phyloP scores from a whole-genome alignment of 768 basidiomycete species.

The Boletales sp. region DNA sequence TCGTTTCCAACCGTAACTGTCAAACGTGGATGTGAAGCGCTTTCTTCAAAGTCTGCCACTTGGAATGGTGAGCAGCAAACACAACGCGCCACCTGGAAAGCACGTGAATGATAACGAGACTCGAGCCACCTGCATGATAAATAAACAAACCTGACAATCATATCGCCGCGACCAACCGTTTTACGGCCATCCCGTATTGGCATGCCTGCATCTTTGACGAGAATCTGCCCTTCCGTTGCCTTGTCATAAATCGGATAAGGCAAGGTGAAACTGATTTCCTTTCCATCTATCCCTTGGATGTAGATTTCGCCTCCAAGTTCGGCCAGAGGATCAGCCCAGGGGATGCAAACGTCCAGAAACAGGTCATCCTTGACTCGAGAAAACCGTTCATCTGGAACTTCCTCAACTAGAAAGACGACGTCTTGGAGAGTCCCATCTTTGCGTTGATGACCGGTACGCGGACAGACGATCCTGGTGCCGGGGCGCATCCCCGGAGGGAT shows the following conservation, averaged over 20 bases:
- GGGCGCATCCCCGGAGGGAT: slow-evolving; percentile 59
- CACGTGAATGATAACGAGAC: slow-evolving; percentile 1
- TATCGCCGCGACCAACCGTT: slow-evolving; percentile 55
- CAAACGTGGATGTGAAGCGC: slow-evolving; percentile 25
- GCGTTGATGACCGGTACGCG: slow-evolving; percentile 64
- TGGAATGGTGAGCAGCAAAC: slow-evolving; percentile 28
- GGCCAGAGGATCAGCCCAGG: slow-evolving; percentile 50
- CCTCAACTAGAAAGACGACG: slow-evolving; percentile 62
- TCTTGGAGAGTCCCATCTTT: slow-evolving; percentile 56
- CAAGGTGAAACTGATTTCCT: slow-evolving; percentile 46
- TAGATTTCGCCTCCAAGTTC: slow-evolving; percentile 47
- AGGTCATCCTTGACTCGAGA: slow-evolving; percentile 55
- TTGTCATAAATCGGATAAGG: slow-evolving; percentile 51
- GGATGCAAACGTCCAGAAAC: slow-evolving; percentile 50
- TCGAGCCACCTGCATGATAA: slow-evolving; percentile 1
- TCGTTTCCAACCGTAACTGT: slow-evolving; percentile 3
- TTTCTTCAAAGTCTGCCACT: slow-evolving; percentile 30
- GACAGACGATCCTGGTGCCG: slow-evolving; percentile 58
- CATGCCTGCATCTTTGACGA: slow-evolving; percentile 66
- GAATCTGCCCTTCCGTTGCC: slow-evolving; percentile 45
- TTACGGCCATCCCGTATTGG: slow-evolving; percentile 52
- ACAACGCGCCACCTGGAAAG: slow-evolving; percentile 30
- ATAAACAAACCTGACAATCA: slow-evolving; percentile 52
- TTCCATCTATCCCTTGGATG: slow-evolving; percentile 57
- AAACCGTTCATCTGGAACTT: slow-evolving; percentile 56